Evolutionary conservation across 2,329 filamentous ascomycete species (phyloP).

Genomic region (Talaromyces marneffei): DNA sequence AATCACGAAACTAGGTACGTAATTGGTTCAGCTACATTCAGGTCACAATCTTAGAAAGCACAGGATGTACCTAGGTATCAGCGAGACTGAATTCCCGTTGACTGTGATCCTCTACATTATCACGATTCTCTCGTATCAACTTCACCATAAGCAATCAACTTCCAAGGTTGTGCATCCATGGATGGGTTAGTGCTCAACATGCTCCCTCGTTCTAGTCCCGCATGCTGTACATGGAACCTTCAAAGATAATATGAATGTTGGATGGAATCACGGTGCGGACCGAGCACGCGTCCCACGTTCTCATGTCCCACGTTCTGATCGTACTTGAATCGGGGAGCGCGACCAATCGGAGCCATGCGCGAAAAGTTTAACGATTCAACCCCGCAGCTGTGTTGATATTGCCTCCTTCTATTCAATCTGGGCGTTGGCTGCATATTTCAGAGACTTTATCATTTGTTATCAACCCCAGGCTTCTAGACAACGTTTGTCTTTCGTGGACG

Average conservation of each 20-base stretch:
- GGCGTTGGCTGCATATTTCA: background rate
- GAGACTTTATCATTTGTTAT: background rate
- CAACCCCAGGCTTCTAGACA: background rate
- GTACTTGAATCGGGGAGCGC: background rate
- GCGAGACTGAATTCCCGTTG: too few species aligned
- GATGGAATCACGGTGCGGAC: background rate
- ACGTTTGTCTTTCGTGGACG: background rate
- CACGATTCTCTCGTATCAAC: too few species aligned
- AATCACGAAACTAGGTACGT: background rate
- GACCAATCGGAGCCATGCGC: conserved; percentile 1
- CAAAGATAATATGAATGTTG: too few species aligned
- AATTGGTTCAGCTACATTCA: background rate
- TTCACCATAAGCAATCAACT: too few species aligned
- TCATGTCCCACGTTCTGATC: background rate
- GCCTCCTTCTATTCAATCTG: background rate
- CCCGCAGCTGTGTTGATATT: background rate
- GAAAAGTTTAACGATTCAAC: background rate
- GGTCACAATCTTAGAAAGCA: too few species aligned
- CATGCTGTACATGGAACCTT: too few species aligned
- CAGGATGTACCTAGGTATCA: too few species aligned
- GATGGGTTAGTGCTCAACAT: too few species aligned
- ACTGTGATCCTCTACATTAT: too few species aligned
- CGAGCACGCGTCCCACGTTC: background rate
- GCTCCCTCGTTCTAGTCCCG: too few species aligned
- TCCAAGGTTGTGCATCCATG: too few species aligned